Percentiles rank a stretch among this genome's conserved stretches.
Conservation (phyloP, 2,329 filamentous ascomycete species). For the Tolypocladium ophioglossoides region DNA sequence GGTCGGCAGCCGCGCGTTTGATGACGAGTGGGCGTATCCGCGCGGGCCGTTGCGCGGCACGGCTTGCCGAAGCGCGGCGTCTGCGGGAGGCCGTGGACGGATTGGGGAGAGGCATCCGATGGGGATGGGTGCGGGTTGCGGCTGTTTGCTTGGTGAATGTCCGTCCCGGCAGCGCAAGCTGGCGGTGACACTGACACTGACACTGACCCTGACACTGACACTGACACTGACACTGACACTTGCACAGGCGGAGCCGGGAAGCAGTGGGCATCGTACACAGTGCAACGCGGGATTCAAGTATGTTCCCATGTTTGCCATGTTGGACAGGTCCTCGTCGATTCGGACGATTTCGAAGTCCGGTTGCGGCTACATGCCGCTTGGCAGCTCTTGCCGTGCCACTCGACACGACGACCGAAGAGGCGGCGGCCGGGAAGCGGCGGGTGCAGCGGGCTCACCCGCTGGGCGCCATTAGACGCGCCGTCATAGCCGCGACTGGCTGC, state of each 20-base stretch:
- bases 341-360: background rate
- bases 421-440: background rate
- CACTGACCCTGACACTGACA: too few species aligned
- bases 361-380: background rate
- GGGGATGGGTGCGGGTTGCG: background rate
- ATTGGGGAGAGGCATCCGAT: background rate
- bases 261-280: background rate
- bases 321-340: background rate
- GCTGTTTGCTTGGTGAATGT: too few species aligned
- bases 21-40: background rate
- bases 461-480: background rate
- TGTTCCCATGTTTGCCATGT: background rate
- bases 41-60: background rate
- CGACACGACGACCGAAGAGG: too few species aligned
- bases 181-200: too few species aligned
- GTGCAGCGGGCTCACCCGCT: background rate
- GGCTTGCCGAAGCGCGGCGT: background rate
- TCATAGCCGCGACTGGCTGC: background rate
- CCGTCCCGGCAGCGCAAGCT: too few species aligned
- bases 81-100: background rate
- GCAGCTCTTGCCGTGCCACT: background rate
- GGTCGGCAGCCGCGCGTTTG: background rate
- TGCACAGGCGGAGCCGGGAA: too few species aligned
- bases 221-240: too few species aligned
- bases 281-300: background rate